Base-by-base conservation (phyloP, 2,329 filamentous ascomycete species). In the Leptographium wingfieldii region DNA sequence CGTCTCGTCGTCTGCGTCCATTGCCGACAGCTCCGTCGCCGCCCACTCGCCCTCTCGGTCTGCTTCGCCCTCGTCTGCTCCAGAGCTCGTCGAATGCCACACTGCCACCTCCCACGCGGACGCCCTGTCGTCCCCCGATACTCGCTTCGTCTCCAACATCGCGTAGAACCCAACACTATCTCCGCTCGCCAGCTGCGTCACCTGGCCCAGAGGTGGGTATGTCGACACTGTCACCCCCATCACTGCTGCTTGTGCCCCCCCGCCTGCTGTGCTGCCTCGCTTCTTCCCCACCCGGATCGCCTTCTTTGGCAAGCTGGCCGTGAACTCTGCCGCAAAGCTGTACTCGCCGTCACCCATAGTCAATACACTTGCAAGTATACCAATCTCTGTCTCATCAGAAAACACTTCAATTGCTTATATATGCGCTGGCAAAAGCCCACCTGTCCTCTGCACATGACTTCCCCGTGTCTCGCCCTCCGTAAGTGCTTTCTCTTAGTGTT, bases 191-290 rank as follows among this genome's bases (percentile, higher is more conserved):
- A 88, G 68, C 56, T 81, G 77, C 1, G 89, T 91, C 29, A 88
- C 80, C 69, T 92, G 88, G 2, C 86, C 89, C 57, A 96, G 72
- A 1, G 90, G 83, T 14, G 92, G 92, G 67, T 84, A 85, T 62
- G 76, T 77, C 27, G 64, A 61, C 10, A 65, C 54, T 14, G 52
- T 16, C 0, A 57, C 40, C 16, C 61, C 61, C 63, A 64, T 62
- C 12, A 12, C 27, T 25, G 25, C 14, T 19, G n/a, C 49, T 29
- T 31, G 9, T 19, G 14, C 1, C 22, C 35, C 1, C 5, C 22
- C 35, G 55, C 35, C 7, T 16, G 12, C 12, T 35, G 27, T n/a
- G 38, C 19, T 10, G 27, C 22, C n/a, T 14, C 25, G 55, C 11
- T 38, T 46, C 33, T 22, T 35, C 12, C 19, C 40, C 14, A 10